Evolutionary conservation across 495 filamentous ascomycete genomes (phyloP), one percentile per base, ranked within the genome.

Genomic region (Penicillium goetzii): DNA sequence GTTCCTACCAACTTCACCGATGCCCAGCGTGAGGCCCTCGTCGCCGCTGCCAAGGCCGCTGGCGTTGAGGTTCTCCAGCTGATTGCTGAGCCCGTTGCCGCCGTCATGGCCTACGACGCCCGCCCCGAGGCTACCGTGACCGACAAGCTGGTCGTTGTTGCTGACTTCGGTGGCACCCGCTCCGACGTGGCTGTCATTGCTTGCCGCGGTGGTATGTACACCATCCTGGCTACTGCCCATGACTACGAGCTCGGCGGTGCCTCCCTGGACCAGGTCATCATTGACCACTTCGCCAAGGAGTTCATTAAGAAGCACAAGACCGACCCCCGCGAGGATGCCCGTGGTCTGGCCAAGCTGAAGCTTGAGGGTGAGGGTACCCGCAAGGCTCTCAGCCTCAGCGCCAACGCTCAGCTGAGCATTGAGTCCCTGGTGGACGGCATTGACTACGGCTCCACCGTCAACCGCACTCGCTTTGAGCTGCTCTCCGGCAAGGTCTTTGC

Each of bases 271-370:
- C 84, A 93, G 70, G 88, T 96, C 38, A 83, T 99, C 51, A 90
- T 97, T 67, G 93, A 98, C 74, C 88, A 97, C 83, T 97, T 97
- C 69, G 90, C 95, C 61, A 98, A 99, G 84, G 95, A 97, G 76
- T 99, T 99, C 80, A 82, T 94, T 65, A 97, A 98, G 86, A 92
- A 96, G 81, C 80, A 94, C 76, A 92, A 92, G 75, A 85, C 83
- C 52, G 95, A 99, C 73, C 95, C 96, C 26, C 85, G 95, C 61
- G 84, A 89, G 72, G 90, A 92, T 68, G 83, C 85, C 12, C 88
- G 89, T 65, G 88, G 89, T 67, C 79, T 97, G 52, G 94, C 96
- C 17, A 99, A 97, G 84, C 81, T 99, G 54, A 94, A 92, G 81
- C 82, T 93, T 9, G 96, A 97, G 83, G 84, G 90, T 68, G 95